A percentile compares a stretch with the other conserved stretches of the same genome.
Conservation (phyloP, 2,329 filamentous ascomycete genomes). For the Diatrype stigma region DNA sequence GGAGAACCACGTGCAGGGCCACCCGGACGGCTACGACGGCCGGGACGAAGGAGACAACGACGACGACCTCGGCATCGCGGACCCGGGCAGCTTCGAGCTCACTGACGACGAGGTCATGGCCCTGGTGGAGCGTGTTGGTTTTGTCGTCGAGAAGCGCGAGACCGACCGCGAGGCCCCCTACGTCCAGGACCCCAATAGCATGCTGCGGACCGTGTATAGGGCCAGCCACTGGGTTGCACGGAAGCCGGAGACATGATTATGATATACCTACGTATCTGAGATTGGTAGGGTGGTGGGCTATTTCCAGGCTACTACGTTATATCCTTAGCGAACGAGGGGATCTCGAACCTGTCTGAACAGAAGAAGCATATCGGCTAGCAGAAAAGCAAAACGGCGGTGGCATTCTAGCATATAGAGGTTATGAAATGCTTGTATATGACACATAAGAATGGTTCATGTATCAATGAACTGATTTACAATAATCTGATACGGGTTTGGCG, state of each 20-base stretch:
- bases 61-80: slow-evolving; percentile 67
- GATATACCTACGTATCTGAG: too few relatives aligned
- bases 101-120: slow-evolving; percentile 82
- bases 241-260: slow-evolving; percentile 46
- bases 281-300: too few relatives aligned
- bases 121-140: slow-evolving; percentile 71
- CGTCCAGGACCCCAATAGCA: slow-evolving; percentile 78
- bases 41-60: slow-evolving; percentile 46
- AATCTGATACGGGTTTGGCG: too few relatives aligned
- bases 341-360: too few relatives aligned
- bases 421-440: not conserved
- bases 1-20: slow-evolving; percentile 65
- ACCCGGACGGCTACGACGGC: slow-evolving; percentile 45
- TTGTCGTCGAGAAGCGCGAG: slow-evolving; percentile 63
- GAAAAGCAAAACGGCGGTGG: not conserved
- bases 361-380: too few relatives aligned
- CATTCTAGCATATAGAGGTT: not conserved
- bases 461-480: too few relatives aligned
- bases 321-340: too few relatives aligned
- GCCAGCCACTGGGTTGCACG: slow-evolving; percentile 83
- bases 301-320: too few relatives aligned
- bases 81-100: slow-evolving; percentile 86
- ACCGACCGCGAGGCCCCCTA: slow-evolving; percentile 69
- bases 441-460: not conserved
- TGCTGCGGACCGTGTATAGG: slow-evolving; percentile 79